Percentiles rank a stretch among this genome's conserved stretches.
Conservation (phyloP, 768 basidiomycete species). For the Phaeolepiota aurea region DNA sequence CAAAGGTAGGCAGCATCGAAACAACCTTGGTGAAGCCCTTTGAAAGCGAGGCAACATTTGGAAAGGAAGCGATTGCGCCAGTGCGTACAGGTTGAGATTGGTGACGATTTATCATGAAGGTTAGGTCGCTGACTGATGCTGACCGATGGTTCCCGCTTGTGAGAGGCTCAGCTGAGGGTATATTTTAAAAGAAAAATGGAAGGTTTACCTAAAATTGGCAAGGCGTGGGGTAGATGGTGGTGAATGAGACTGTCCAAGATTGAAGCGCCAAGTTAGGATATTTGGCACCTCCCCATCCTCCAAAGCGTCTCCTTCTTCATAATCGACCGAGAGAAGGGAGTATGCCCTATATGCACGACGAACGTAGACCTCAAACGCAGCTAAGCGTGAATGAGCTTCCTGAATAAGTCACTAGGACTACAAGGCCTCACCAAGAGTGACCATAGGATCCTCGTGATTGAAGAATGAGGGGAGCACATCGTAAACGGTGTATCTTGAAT, state of each 20-base stretch:
- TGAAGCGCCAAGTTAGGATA: constrained; percentile 92
- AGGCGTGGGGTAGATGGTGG: constrained; percentile 78
- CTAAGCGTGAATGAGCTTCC: constrained; percentile 26
- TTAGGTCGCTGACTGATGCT: constrained; percentile 92
- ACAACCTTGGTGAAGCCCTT: constrained; percentile 73
- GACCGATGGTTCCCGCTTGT: constrained; percentile 62
- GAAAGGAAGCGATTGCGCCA: constrained; percentile 90
- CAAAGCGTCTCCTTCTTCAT: constrained; percentile 82
- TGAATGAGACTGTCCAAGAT: constrained; percentile 81
- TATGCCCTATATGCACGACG: constrained; percentile 95
- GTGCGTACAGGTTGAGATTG: constrained; percentile 85
- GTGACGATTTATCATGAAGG: constrained; percentile 81
- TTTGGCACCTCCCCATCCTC: constrained; percentile 80
- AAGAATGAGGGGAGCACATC: constrained; percentile 97
- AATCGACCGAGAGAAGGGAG: constrained; percentile 83
- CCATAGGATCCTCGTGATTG: constrained; percentile 75
- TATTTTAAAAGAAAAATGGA: no score
- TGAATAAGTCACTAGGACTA: not conserved
- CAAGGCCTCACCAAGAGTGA: constrained; percentile 60
- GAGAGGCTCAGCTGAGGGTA: no score
- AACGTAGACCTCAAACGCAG: constrained; percentile 93
- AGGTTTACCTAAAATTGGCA: constrained; percentile 33
- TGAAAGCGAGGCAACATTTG: constrained; percentile 56
- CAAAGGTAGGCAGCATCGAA: constrained; percentile 66
- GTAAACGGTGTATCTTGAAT: constrained; percentile 94